These are phyloP conservation scores for Colletotrichum sp. DNA, from an alignment of 2,329 filamentous ascomycete species.

Conservation along the genomic window DNA sequence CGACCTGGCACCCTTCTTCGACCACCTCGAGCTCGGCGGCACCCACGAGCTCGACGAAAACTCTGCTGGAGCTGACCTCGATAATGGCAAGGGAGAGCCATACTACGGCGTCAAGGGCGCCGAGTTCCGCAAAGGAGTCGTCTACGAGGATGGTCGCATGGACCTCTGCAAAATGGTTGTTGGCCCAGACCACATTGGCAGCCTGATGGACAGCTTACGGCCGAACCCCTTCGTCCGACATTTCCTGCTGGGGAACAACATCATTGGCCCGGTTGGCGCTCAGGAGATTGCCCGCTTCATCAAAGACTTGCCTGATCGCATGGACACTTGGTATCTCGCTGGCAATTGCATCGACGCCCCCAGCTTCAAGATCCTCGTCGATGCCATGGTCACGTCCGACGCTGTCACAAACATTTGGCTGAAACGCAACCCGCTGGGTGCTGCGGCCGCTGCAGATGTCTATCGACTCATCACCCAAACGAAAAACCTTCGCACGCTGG, in stretches of 20 bases:
- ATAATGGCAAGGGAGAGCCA: slow-evolving; percentile 40
- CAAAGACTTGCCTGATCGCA: slow-evolving; percentile 46
- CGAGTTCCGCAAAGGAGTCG: slow-evolving; percentile 41
- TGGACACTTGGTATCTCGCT: slow-evolving; percentile 61
- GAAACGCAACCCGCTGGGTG: slow-evolving; percentile 56
- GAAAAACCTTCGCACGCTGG: slow-evolving; percentile 50
- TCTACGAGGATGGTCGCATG: slow-evolving; percentile 57
- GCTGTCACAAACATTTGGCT: slow-evolving; percentile 57
- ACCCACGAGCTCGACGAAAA: slow-evolving; percentile 29
- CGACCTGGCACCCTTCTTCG: slow-evolving; percentile 38
- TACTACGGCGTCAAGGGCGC: slow-evolving; percentile 37
- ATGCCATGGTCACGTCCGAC: slow-evolving; percentile 46
- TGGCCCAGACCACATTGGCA: slow-evolving; percentile 53
- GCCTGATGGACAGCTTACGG: slow-evolving; percentile 53
- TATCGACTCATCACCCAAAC: slow-evolving; percentile 48
- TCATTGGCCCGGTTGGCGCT: slow-evolving; percentile 54
- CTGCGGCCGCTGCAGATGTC: slow-evolving; percentile 41
- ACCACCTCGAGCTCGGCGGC: slow-evolving; percentile 34
- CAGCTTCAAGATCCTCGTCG: slow-evolving; percentile 45
- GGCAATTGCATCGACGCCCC: slow-evolving; percentile 56
- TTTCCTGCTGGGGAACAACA: slow-evolving; percentile 60
- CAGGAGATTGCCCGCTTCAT: slow-evolving; percentile 50
- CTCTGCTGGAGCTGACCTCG: slow-evolving; percentile 29
- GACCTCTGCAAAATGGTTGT: slow-evolving; percentile 62
- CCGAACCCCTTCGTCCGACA: slow-evolving; percentile 52